Conservation (phyloP, 139 green algal species). For the Chlamydomonas sphaeroides region DNA sequence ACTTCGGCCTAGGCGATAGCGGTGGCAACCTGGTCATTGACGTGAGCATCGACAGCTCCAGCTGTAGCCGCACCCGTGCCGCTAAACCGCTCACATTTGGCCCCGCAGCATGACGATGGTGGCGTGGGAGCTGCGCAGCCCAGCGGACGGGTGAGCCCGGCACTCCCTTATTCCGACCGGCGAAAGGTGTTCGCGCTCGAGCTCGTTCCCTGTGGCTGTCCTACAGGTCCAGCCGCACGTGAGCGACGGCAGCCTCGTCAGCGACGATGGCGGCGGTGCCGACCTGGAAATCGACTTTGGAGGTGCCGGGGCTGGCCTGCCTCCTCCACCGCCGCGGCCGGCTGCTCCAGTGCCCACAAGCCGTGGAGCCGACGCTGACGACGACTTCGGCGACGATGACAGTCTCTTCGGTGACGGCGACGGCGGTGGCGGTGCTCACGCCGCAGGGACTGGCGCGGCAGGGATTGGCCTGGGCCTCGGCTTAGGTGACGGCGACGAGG, state of each 20-base stretch:
- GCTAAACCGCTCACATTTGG: neutral
- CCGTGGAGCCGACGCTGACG: neutral
- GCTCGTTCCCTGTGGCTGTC: too few species aligned
- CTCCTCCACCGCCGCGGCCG: neutral
- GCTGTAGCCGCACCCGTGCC: neutral
- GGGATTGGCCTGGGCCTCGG: too few species aligned
- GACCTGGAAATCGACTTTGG: neutral
- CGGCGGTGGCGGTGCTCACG: too few species aligned
- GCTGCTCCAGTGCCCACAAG: neutral
- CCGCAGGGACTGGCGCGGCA: too few species aligned
- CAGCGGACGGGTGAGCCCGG: too few species aligned
- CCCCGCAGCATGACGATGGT: slow-evolving; percentile 2
- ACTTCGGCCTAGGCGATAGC: slow-evolving; percentile 13
- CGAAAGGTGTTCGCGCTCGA: too few species aligned
- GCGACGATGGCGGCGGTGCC: neutral
- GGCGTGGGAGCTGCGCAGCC: neutral
- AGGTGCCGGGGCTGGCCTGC: neutral
- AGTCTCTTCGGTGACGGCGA: neutral
- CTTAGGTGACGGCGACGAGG: too few species aligned
- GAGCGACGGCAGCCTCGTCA: neutral
- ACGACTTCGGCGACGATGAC: neutral
- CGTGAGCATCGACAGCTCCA: neutral
- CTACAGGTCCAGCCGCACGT: too few species aligned
- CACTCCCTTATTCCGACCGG: too few species aligned
- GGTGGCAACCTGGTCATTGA: slow-evolving; percentile 23